A percentile compares a stretch with the other conserved stretches of the same genome.
Evolutionary conservation across 2,329 filamentous ascomycete genomes (phyloP).

Genomic region (Pleomassaria siparia): DNA sequence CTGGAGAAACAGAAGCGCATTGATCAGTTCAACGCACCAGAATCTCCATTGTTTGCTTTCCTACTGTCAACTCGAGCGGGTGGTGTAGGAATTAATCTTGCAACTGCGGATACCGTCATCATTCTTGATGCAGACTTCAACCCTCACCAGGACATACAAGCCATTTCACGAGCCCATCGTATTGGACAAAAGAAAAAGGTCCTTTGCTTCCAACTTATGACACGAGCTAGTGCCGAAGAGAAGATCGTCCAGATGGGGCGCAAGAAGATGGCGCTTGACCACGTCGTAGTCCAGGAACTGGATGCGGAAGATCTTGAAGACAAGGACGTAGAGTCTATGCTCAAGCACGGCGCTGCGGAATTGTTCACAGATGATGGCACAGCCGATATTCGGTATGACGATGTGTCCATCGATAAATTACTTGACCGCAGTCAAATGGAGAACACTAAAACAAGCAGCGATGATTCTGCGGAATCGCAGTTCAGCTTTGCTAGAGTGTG

Average conservation of each 20-base stretch:
- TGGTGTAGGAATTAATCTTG: slow-evolving; percentile 95
- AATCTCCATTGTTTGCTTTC: slow-evolving; percentile 84
- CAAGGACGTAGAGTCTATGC: slow-evolving; percentile 81
- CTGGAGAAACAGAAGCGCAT: slow-evolving; percentile 93
- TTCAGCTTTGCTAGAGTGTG: slow-evolving; percentile 92
- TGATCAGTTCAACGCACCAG: slow-evolving; percentile 85
- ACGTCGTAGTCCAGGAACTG: slow-evolving; percentile 91
- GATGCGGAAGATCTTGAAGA: slow-evolving; percentile 78
- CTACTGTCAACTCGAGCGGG: slow-evolving; percentile 91
- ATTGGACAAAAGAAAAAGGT: slow-evolving; percentile 97
- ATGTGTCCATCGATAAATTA: slow-evolving; percentile 79
- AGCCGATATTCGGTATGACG: slow-evolving; percentile 78
- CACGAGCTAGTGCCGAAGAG: slow-evolving; percentile 84
- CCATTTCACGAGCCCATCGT: slow-evolving; percentile 87
- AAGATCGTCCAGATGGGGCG: slow-evolving; percentile 95
- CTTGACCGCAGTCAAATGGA: slow-evolving; percentile 85
- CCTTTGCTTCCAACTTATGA: slow-evolving; percentile 92
- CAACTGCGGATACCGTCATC: slow-evolving; percentile 95
- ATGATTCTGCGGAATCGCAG: slow-evolving; percentile 71
- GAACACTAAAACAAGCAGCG: slow-evolving; percentile 64
- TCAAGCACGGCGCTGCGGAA: slow-evolving; percentile 83
- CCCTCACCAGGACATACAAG: slow-evolving; percentile 96
- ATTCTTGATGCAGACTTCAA: slow-evolving; percentile 98
- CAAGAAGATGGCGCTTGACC: slow-evolving; percentile 94
- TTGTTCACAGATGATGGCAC: slow-evolving; percentile 76